Evolutionary conservation across 305 asterid species (phyloP).

Genomic region (Fraxinus platypoda): DNA sequence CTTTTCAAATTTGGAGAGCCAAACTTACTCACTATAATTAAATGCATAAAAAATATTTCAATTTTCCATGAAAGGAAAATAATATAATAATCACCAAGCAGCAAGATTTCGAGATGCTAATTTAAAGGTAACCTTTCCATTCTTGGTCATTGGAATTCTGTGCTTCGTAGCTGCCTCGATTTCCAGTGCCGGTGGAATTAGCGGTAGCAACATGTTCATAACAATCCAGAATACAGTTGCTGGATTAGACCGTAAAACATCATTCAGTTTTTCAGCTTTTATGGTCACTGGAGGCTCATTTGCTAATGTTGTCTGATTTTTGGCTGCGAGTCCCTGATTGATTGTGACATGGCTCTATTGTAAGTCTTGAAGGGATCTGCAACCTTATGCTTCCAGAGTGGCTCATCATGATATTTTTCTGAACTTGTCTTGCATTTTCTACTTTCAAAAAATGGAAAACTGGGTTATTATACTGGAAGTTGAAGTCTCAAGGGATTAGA

Average conservation of each 20-base stretch:
- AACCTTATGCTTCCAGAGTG: conserved; percentile 59
- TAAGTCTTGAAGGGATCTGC: conserved; percentile 60
- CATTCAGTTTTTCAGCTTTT: conserved; percentile 58
- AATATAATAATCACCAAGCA: not conserved
- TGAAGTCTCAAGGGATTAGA: conserved; percentile 35
- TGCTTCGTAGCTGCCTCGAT: conserved; percentile 55
- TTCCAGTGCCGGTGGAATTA: conserved; percentile 68
- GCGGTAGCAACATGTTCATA: conserved; percentile 68
- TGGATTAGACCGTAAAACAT: conserved; percentile 58
- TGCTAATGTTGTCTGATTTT: conserved; percentile 13
- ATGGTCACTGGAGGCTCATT: conserved; percentile 70
- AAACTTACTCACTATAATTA: too few relatives aligned
- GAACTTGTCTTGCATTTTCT: conserved; percentile 44
- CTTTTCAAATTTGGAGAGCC: too few relatives aligned
- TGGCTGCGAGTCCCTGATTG: too few relatives aligned
- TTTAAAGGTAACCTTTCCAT: conserved; percentile 14
- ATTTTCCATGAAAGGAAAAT: too few relatives aligned
- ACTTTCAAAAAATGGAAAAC: conserved; percentile 57
- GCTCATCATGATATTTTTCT: conserved; percentile 52
- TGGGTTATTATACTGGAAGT: conserved; percentile 42
- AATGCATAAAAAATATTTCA: too few relatives aligned
- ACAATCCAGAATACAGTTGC: conserved; percentile 53
- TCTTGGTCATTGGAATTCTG: conserved; percentile 32
- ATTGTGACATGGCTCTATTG: not conserved
- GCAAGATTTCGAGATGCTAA: conserved; percentile 1